A percentile compares a stretch with the other conserved stretches of the same genome.
phyloP scores from a whole-genome alignment of 2,329 filamentous ascomycete genomes.

The Pestalotiopsis sp. region DNA sequence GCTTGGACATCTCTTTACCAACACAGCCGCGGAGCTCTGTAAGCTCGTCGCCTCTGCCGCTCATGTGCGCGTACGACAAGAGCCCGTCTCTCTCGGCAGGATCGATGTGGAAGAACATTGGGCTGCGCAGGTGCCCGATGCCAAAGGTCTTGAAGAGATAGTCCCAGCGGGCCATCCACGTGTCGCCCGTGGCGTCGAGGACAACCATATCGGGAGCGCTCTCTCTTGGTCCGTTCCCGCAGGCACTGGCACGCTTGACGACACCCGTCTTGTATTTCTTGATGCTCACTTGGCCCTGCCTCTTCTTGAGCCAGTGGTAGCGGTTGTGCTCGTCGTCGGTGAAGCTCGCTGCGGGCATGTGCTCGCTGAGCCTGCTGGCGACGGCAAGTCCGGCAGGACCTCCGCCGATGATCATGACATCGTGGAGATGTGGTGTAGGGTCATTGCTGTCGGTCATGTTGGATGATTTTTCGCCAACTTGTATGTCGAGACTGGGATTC shows the following conservation, averaged over 20 bases:
- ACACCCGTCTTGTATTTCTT: constrained; percentile 51
- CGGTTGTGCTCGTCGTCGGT: constrained; percentile 81
- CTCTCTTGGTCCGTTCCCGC: constrained; percentile 32
- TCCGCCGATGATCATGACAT: constrained; percentile 74
- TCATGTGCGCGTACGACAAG: constrained; percentile 67
- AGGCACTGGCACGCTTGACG: constrained; percentile 21
- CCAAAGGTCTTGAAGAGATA: constrained; percentile 68
- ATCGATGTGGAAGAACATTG: constrained; percentile 83
- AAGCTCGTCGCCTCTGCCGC: constrained; percentile 63
- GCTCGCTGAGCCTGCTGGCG: constrained; percentile 71
- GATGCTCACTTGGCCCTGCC: constrained; percentile 61
- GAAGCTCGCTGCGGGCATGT: constrained; percentile 76
- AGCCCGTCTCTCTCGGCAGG: constrained; percentile 75
- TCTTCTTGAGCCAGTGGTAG: constrained; percentile 76
- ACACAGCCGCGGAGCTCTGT: constrained; percentile 74
- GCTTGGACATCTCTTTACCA: constrained; percentile 79
- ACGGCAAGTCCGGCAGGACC: constrained; percentile 77
- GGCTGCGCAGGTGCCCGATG: constrained; percentile 74
- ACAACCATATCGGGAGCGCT: constrained; percentile 56
- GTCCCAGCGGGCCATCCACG: constrained; percentile 75
- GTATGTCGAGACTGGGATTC: background rate
- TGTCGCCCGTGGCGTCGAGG: constrained; percentile 63
- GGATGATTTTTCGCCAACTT: background rate
- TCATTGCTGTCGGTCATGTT: constrained; percentile 19
- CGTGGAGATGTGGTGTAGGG: constrained; percentile 46